Evolutionary conservation across 2,329 filamentous ascomycete species (phyloP).

Genomic region (Colletotrichum siamense): DNA sequence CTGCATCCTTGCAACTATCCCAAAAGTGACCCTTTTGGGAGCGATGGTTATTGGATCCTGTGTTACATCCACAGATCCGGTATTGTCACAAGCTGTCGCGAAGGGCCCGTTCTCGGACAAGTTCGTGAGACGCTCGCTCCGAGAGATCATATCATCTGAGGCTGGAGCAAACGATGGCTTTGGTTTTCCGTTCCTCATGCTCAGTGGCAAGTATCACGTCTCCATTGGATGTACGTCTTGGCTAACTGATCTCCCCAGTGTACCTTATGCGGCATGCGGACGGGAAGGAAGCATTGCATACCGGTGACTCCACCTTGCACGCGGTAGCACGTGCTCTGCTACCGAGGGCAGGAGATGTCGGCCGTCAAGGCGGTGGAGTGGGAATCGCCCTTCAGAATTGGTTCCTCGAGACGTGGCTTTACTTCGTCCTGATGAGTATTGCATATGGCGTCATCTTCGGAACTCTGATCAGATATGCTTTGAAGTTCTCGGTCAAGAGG

Average conservation of each 20-base stretch:
- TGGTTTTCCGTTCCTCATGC: constrained; percentile 65
- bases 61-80: constrained; percentile 66
- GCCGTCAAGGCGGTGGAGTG: constrained; percentile 56
- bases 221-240: not conserved
- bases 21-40: constrained; percentile 57
- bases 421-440: constrained; percentile 59
- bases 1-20: constrained; percentile 60
- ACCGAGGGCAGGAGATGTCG: constrained; percentile 41
- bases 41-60: constrained; percentile 65
- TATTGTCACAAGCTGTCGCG: constrained; percentile 67
- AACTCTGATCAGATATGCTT: constrained; percentile 47
- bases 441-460: constrained; percentile 59
- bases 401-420: constrained; percentile 65
- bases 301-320: not conserved
- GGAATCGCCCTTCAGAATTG: constrained; percentile 60
- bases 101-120: constrained; percentile 69
- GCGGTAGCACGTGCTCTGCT: not conserved
- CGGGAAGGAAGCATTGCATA: constrained; percentile 25
- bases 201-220: constrained; percentile 36
- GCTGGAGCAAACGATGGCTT: constrained; percentile 68
- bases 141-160: constrained; percentile 67
- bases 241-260: constrained; percentile 34
- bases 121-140: constrained; percentile 60
- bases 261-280: constrained; percentile 62
- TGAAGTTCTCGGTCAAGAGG: constrained; percentile 48